Evolutionary conservation across 2,329 filamentous ascomycete species (phyloP).

Genomic region (Aspergillus aculeatinus): DNA sequence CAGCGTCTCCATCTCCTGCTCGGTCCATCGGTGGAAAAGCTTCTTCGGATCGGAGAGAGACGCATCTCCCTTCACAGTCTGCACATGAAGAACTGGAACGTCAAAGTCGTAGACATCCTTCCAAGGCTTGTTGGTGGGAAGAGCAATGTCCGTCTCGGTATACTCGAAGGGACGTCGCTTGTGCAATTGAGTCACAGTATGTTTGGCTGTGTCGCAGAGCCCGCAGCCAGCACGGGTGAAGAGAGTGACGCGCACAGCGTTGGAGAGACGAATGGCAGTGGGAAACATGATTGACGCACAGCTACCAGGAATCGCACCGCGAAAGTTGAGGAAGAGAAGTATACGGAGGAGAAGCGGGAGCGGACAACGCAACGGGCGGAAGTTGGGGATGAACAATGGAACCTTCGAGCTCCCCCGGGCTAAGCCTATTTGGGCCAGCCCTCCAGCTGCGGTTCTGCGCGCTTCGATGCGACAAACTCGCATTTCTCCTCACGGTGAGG

Average conservation of each 20-base stretch:
- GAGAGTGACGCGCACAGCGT: constrained; percentile 52
- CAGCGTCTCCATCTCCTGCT: constrained; percentile 54
- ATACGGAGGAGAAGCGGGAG: too few species aligned
- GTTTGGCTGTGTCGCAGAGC: constrained; percentile 62
- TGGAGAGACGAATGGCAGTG: constrained; percentile 30
- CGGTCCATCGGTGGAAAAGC: constrained; percentile 63
- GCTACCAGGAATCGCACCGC: too few species aligned
- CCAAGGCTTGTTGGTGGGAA: constrained; percentile 54
- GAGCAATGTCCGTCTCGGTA: constrained; percentile 60
- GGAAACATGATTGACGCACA: constrained; percentile 26
- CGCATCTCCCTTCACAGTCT: constrained; percentile 44
- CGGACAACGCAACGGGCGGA: background rate
- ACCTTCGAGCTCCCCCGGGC: constrained; percentile 41
- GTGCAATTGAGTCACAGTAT: constrained; percentile 54
- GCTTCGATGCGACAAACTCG: constrained; percentile 7
- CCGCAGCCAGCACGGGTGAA: constrained; percentile 62
- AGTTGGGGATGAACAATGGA: constrained; percentile 27
- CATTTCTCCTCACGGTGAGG: constrained; percentile 9
- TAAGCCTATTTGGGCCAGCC: constrained; percentile 33
- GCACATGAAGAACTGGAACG: constrained; percentile 63
- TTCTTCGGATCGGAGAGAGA: constrained; percentile 61
- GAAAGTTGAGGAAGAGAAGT: too few species aligned
- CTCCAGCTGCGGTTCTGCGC: constrained; percentile 12
- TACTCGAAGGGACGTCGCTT: constrained; percentile 56
- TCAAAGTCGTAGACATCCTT: constrained; percentile 63